Base-by-base conservation (phyloP, 148 eudicot genomes). In the Dianthus caryophyllus region DNA sequence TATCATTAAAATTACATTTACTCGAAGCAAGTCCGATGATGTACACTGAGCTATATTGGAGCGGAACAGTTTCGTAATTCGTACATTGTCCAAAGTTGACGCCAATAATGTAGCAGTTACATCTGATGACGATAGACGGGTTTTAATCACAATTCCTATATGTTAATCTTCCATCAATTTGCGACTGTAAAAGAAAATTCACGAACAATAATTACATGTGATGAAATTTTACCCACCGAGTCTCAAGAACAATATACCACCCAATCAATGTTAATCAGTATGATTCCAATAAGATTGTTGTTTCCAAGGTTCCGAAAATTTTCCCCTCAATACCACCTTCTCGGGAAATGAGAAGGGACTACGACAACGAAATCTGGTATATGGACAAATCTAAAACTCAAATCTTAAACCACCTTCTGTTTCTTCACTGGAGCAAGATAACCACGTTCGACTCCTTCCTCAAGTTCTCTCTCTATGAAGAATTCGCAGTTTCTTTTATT, bases 391-490 rank as follows among this genome's bases (percentile, higher is more conserved):
- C 6, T 1, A 4, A 41, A 41, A 41, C 6, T 41, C 65, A 18
- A 75, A 39, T 39, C 49, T 50, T 58, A 30, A 38, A 24, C 16
- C 61, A 65, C 36, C 61, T 62, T 77, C 60, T 50, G 76, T 33
- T 20, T 68, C 78, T 79, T 80, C 17, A 51, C 70, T 27, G 65
- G 20, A 33, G 46, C 15, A 9, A 65, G 65, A 75, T 82, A 64
- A 24, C 67, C 72, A 11, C 61, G 64, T 74, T 79, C 84, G 61
- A 84, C 72, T 10, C 83, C 93, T 61, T 73, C 76, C 72, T 87
- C 93, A 21, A 87, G 68, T 75, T 87, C 87, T 48, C 77, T 83
- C 75, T 84, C 85, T 50, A 81, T 84, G 78, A 81, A 74, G 68
- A 74, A 73, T 73, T 84, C 87, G 49, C 77, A 65, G 25, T 79